A percentile compares a stretch with the other conserved stretches of the same genome.
Conservation (phyloP, 2,329 filamentous ascomycete species). For the Penicillium sp. region DNA sequence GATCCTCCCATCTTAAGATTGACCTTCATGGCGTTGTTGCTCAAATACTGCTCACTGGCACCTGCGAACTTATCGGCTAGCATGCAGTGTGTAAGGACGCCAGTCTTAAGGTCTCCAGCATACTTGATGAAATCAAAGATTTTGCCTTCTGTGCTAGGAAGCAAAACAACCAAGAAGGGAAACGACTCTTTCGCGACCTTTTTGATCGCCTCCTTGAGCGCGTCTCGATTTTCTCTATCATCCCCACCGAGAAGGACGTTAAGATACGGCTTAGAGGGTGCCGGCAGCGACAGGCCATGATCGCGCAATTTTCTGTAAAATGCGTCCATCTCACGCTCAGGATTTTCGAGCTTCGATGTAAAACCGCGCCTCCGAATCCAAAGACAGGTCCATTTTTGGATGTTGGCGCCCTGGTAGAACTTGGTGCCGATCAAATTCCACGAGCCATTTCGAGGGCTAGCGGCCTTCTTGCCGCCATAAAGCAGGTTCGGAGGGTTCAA, state of each 20-base stretch:
- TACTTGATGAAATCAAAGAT: conserved; percentile 66
- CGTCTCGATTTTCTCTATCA: not conserved
- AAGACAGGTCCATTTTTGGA: conserved; percentile 7
- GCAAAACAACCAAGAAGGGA: conserved; percentile 35
- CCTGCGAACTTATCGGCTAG: conserved; percentile 48
- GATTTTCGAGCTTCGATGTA: not conserved
- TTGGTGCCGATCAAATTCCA: conserved; percentile 19
- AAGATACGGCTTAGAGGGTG: not conserved
- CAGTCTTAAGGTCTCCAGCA: conserved; percentile 60
- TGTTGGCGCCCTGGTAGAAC: conserved; percentile 1
- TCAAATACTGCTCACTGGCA: conserved; percentile 52
- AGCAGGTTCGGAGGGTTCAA: conserved; percentile 13
- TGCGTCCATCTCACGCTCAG: not conserved
- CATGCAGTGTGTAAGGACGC: conserved; percentile 66
- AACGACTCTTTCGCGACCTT: not conserved
- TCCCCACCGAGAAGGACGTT: not conserved
- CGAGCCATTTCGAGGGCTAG: conserved; percentile 2
- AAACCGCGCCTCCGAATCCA: not conserved
- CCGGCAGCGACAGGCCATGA: not conserved
- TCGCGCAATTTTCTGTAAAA: conserved; percentile 1
- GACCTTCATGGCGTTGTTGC: conserved; percentile 71
- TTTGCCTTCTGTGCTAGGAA: conserved; percentile 50
- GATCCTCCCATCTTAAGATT: conserved; percentile 73
- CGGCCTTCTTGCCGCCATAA: conserved; percentile 8
- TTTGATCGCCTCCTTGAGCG: not conserved